Evolutionary conservation across 768 basidiomycete species (phyloP).

Genomic region (Candolleomyces efflorescens): DNA sequence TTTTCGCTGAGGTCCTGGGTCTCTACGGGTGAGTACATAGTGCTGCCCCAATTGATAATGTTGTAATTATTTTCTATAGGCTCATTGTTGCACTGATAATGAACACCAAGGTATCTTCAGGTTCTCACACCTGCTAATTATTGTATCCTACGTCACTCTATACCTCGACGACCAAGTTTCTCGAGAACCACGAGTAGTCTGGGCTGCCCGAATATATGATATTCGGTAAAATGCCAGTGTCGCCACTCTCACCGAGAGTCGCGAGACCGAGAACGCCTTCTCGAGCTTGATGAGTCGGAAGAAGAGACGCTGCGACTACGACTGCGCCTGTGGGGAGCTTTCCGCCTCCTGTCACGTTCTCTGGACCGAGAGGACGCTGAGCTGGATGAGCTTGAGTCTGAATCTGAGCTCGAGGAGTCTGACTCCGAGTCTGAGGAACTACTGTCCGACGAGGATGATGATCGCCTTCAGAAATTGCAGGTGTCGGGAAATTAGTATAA

Average conservation of each 20-base stretch:
- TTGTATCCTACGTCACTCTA: neutral
- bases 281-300: neutral
- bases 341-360: conserved; percentile 7
- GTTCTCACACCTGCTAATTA: neutral
- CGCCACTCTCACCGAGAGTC: neutral
- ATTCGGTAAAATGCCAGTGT: neutral
- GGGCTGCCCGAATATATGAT: no score
- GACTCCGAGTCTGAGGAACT: conserved; percentile 39
- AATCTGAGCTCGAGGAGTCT: conserved; percentile 36
- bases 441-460: conserved; percentile 26
- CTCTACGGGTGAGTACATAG: conserved; percentile 64
- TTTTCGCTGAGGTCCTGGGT: conserved; percentile 88
- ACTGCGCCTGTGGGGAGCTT: conserved; percentile 9
- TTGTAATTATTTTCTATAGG: conserved; percentile 26
- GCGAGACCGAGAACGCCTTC: conserved; percentile 7
- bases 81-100: conserved; percentile 89
- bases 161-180: neutral
- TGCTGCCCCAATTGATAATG: neutral
- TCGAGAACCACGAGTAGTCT: no score
- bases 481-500: neutral
- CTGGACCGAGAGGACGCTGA: conserved; percentile 18
- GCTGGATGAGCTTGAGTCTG: conserved; percentile 39
- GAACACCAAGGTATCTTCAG: conserved; percentile 58
- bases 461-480: conserved; percentile 2
- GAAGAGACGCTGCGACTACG: conserved; percentile 13